Conservation (phyloP, 192 early-diverging fungal species). For the Geosiphon pyriformis region DNA sequence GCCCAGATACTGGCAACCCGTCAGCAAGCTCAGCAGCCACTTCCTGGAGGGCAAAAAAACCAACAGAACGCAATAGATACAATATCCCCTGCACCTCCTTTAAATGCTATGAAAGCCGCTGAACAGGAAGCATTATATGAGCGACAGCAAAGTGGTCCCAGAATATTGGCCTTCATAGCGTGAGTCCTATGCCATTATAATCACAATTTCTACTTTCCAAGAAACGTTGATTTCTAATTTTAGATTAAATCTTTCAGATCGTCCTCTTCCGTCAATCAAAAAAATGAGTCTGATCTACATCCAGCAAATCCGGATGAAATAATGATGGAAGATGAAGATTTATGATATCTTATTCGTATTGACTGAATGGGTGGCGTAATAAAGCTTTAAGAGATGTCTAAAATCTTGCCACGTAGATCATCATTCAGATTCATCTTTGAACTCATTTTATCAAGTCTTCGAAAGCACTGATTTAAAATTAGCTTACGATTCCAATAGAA, state of each 20-base stretch:
- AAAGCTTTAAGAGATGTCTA: no score
- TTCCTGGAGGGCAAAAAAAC: neutral
- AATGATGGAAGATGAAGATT: slow-evolving; percentile 57
- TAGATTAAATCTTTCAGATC: neutral
- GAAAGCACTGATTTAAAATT: no score
- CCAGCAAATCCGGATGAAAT: slow-evolving; percentile 64
- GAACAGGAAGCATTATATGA: slow-evolving; percentile 8
- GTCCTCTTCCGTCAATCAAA: neutral
- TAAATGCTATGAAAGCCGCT: neutral
- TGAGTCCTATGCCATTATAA: neutral
- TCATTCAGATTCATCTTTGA: no score
- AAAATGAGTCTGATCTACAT: slow-evolving; percentile 14
- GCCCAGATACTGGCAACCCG: slow-evolving; percentile 26
- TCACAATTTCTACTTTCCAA: neutral
- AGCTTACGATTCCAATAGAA: no score
- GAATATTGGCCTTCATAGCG: neutral
- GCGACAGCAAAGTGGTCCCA: neutral
- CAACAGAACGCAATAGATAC: neutral
- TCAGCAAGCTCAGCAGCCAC: slow-evolving; percentile 4
- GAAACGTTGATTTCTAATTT: no score
- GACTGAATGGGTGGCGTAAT: no score
- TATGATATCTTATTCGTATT: no score
- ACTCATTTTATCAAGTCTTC: no score
- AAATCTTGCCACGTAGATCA: no score
- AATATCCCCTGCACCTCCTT: neutral